Evolutionary conservation across 306 rosid genomes (phyloP).

Genomic region (Cucurbita moschata): DNA sequence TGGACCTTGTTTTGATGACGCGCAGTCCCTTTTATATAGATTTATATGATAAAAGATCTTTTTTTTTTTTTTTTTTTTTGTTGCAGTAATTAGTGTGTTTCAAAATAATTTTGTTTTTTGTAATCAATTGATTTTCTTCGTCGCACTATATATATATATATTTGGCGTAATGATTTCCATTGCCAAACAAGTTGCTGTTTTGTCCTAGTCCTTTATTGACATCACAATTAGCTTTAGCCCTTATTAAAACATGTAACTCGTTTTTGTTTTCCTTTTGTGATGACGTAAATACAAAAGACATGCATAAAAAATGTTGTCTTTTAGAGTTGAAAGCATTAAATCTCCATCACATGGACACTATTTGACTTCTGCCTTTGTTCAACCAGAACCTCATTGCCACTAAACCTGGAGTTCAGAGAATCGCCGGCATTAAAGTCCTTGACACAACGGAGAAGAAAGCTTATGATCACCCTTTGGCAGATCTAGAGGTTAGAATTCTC

Average conservation of each 20-base stretch:
- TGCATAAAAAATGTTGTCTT: background rate
- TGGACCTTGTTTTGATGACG: background rate
- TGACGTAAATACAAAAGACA: background rate
- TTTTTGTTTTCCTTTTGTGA: background rate
- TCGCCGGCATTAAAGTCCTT: constrained; percentile 60
- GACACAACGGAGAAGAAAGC: constrained; percentile 60
- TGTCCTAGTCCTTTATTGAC: background rate
- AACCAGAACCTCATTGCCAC: constrained; percentile 83
- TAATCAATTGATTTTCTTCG: background rate
- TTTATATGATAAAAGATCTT: too few relatives aligned
- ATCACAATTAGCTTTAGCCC: background rate
- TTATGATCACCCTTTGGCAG: constrained; percentile 69
- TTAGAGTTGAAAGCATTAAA: background rate
- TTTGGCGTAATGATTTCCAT: background rate
- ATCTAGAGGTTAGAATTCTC: constrained; percentile 60
- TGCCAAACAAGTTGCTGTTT: background rate
- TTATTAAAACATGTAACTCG: background rate
- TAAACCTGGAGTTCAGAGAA: constrained; percentile 86
- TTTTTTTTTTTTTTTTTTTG: too few relatives aligned
- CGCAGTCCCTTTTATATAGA: background rate
- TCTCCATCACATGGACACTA: background rate
- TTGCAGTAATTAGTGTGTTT: too few relatives aligned
- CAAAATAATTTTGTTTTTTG: too few relatives aligned
- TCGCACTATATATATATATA: background rate
- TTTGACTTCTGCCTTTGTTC: constrained; percentile 9